Evolutionary conservation across 371 early-diverging fungal genomes (phyloP), one percentile per base, ranked within the genome.

Genomic region (Haplosporangium sp.): DNA sequence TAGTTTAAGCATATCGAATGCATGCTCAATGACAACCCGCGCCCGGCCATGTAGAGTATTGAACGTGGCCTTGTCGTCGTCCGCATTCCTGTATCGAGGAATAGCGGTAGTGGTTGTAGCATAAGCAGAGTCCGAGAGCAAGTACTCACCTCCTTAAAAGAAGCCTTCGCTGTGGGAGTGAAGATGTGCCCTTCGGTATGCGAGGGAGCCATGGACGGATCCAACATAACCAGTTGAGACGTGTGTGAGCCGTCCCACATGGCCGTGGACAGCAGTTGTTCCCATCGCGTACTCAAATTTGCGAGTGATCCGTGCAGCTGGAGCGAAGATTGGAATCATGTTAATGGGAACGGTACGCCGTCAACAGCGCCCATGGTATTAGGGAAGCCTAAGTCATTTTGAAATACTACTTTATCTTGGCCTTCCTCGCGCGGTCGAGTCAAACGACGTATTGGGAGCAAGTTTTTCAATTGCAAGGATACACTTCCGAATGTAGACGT

Each of bases 11-110:
- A 57, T 64, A 18, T 42, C 65, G 57, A 66, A 58, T n/a, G 66
- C 66, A 52, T 66, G 58, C 58, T 58, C 59, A 38, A 66, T 66
- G 14, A 23, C 58, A n/a, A 52, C 66, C 16, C 66, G 66, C 9
- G 58, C 59, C 18, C 23, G 29, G 6, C 43, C 53, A 43, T 53
- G 65, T 21, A 42, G 53, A 21, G 14, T 14, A 29, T 64, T 64
- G 37, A 64, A 64, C 38, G 12, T 36, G 54, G 18, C 56, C 38
- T 56, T 41, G 13, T 42, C 37, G 14, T 40, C 40, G n/a, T 38
- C n/a, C 20, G 52, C 50, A 42, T 51, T 52, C 14, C 42, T 42
- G 67, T 51, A 59, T 14, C 59, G 36, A 9, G 47, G 67, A 16
- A 59, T 41, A n/a, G 52, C 29, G 2, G 67, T 59, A 5, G 2